Evolutionary conservation across 2,329 filamentous ascomycete genomes (phyloP), one percentile per base, ranked within the genome.

Genomic region (Sphaerulina populicola): DNA sequence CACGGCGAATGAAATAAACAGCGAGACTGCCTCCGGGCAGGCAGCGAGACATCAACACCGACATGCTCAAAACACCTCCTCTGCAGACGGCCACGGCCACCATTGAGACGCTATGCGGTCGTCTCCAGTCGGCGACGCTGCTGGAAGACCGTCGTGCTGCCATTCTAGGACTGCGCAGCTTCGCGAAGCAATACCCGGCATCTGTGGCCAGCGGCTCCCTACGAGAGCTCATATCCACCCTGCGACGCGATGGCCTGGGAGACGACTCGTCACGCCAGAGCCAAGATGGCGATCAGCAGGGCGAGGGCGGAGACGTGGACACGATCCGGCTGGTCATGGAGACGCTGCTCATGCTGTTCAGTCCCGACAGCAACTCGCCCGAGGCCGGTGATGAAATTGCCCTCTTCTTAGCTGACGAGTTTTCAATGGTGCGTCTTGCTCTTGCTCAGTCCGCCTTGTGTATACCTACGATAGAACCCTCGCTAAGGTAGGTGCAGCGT

Each of bases 301-400:
- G 61, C 41, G 63, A 64, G 31, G 65, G 64, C 10, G 65, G 64
- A n/a, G 93, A 98, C 77, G 85, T 95, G 52, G 93, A 98, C 69
- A 98, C 94, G 4, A 85, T 94, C 66, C 94, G 96, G 71, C 82
- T 94, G 51, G 86, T 95, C 55, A 77, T 98, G 58, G 93, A 98
- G 77, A 98, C 94, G 40, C 74, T 98, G 62, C 75, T 97, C 67
- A 91, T 94, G 83, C 82, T 98, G 37, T 97, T 97, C 70, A 81
- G 79, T 59, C 82, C 80, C 5, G 79, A 84, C 64, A 75, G 77
- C 62, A 73, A 72, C 44, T 83, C 81, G 64, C 75, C 88, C 30
- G 91, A 97, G 77, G 88, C 91, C 48, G 95, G 91, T 11, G 91
- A 97, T 58, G 93, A 98, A 70, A 94, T 98, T 62, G 86, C 86